Conservation (phyloP, 768 basidiomycete genomes). For the Cyclocybe aegerita region DNA sequence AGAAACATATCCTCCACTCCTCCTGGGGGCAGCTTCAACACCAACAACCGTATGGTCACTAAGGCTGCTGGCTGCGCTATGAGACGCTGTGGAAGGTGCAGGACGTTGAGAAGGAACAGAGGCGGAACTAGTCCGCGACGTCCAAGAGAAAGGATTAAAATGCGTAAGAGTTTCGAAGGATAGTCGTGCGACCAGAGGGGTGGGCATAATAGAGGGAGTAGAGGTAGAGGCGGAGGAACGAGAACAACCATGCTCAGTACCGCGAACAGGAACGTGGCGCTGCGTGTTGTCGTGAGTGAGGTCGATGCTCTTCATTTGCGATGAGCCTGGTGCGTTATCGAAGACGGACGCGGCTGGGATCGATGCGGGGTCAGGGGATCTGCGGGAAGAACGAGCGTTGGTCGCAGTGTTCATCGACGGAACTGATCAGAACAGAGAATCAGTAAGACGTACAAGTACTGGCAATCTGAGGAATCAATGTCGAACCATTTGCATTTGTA, state of each 20-base stretch:
- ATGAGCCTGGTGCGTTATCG: slow-evolving; percentile 11
- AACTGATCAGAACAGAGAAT: slow-evolving; percentile 37
- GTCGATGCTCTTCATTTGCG: slow-evolving; percentile 41
- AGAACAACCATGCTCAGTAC: not conserved
- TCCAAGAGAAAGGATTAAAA: slow-evolving; percentile 44
- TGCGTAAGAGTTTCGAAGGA: slow-evolving; percentile 61
- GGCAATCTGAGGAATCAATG: slow-evolving; percentile 49
- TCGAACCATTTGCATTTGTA: slow-evolving; percentile 57
- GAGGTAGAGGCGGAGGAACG: slow-evolving; percentile 4
- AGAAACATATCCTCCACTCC: slow-evolving; percentile 45
- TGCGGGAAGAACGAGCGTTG: slow-evolving; percentile 36
- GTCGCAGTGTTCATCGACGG: slow-evolving; percentile 31
- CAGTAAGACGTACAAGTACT: slow-evolving; percentile 61
- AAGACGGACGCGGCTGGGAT: slow-evolving; percentile 23
- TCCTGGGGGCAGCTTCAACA: not conserved
- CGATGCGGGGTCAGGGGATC: slow-evolving; percentile 30
- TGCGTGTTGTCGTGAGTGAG: slow-evolving; percentile 28
- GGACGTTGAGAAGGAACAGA: not conserved
- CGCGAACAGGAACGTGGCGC: not conserved
- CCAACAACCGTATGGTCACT: slow-evolving; percentile 7
- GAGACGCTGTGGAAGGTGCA: not conserved
- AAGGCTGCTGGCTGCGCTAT: not conserved
- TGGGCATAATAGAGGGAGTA: slow-evolving; percentile 43
- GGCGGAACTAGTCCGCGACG: slow-evolving; percentile 4
- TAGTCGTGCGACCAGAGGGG: slow-evolving; percentile 54